Base-by-base conservation (phyloP, 2,329 filamentous ascomycete species). In the Rasamsonia emersonii region DNA sequence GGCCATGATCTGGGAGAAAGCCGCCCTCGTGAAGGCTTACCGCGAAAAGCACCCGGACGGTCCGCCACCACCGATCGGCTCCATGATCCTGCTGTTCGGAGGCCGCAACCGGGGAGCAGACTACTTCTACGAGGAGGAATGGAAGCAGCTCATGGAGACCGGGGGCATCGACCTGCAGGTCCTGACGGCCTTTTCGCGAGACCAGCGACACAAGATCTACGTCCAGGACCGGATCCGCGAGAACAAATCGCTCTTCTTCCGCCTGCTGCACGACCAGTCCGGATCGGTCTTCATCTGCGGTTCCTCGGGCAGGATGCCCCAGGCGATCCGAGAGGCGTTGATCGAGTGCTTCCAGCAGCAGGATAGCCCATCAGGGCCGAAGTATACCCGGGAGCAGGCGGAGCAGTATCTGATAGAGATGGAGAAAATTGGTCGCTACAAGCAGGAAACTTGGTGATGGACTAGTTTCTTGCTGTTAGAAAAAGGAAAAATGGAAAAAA, bases 61-160 rank as follows among this genome's bases (percentile, higher is more conserved):
- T 3, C 49, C 55, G 24, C 41, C 37, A 4, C 32, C 50, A 13
- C 18, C 7, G 3, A 41, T 55, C 15, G 67, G 64, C 4, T 62
- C 65, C 0, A 68, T 69, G 3, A 46, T 84, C 1, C 66, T 98
- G 2, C 80, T 96, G 57, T 96, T 86, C 44, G 91, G 91, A 8
- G 86, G 83, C 42, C 78, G 91, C 18, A 93, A 84, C 47, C 61
- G 67, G 8, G 47, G 63, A 0, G 73, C 79, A 0, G 91, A 98
- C 54, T 95, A 75, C 59, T 88, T 86, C 61, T 98, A 91, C 54
- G 58, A 67, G 4, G 57, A 78, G 0, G 88, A 96, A 40, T 95
- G 86, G 86, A 48, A 62, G 1, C 24, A 49, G 0, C 43, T 78
- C 4, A 42, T 55, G 5, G 41, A 53, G 2, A 43, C 56, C 5